Percentiles rank a stretch among this genome's conserved stretches.
These are phyloP conservation scores for Trichoderma citrinoviride DNA, from an alignment of 2,329 filamentous ascomycete species.

Conservation along the genomic window DNA sequence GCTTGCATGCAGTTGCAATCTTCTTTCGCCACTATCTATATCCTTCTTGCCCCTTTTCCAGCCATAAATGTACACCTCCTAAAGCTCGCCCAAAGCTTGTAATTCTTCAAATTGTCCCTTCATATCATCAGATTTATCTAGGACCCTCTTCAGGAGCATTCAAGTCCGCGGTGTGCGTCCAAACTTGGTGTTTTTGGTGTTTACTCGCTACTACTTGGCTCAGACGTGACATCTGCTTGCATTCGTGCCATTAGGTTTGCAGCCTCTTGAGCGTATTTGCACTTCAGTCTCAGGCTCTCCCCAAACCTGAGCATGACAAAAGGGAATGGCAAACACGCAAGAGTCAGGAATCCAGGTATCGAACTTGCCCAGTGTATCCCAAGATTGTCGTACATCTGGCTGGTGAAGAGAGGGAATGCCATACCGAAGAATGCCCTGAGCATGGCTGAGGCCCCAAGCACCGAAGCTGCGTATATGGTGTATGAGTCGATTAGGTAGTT, in stretches of 20 bases:
- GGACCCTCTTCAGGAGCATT: too few relatives aligned
- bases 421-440: slow-evolving; percentile 3
- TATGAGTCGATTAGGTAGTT: background rate
- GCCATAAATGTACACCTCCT: too few relatives aligned
- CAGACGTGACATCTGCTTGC: too few relatives aligned
- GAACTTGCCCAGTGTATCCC: background rate
- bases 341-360: background rate
- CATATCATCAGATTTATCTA: too few relatives aligned
- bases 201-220: too few relatives aligned
- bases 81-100: too few relatives aligned
- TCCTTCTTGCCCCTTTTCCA: too few relatives aligned
- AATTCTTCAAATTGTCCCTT: too few relatives aligned
- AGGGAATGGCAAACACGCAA: background rate
- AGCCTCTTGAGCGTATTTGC: slow-evolving; percentile 1
- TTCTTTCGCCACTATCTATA: too few relatives aligned
- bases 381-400: background rate
- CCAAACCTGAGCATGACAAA: slow-evolving; percentile 4
- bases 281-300: background rate
- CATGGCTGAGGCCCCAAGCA: background rate
- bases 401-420: background rate
- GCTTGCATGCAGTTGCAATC: too few relatives aligned
- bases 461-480: background rate
- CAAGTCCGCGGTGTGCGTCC: too few relatives aligned
- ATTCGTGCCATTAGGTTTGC: background rate
- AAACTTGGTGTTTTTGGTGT: too few relatives aligned